phyloP scores from a whole-genome alignment of 306 rosid genomes.

The Begonia fuchsioides region DNA sequence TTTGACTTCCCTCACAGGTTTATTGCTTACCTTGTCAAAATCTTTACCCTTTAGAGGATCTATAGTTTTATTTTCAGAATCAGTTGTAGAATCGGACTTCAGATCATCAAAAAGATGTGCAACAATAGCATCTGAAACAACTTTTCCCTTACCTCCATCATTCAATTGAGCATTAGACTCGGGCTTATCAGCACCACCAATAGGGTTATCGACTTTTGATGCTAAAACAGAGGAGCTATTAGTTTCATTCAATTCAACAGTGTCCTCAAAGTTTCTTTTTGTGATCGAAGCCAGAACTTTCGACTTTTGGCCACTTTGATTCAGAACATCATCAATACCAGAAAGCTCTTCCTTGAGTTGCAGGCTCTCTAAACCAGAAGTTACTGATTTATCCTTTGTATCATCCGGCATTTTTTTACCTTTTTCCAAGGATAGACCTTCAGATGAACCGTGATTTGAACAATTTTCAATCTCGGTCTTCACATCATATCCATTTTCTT shows the following conservation, averaged over 20 bases:
- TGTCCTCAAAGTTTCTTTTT: constrained; percentile 33
- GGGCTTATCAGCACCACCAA: constrained; percentile 17
- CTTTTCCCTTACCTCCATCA: constrained; percentile 32
- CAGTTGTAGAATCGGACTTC: constrained; percentile 24
- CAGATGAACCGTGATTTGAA: constrained; percentile 34
- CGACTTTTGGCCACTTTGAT: constrained; percentile 33
- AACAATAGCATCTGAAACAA: constrained; percentile 18
- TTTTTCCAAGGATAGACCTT: constrained; percentile 28
- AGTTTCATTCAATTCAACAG: constrained; percentile 25
- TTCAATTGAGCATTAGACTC: constrained; percentile 33
- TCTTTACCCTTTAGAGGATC: constrained; percentile 23
- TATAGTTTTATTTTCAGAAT: constrained; percentile 32
- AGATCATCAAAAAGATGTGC: constrained; percentile 22
- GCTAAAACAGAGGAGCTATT: constrained; percentile 20
- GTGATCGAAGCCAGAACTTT: constrained; percentile 33
- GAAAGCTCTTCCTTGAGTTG: constrained; percentile 11
- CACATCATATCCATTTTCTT: constrained; percentile 27
- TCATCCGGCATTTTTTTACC: constrained; percentile 21
- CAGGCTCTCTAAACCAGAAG: constrained; percentile 13
- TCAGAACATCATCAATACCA: constrained; percentile 18
- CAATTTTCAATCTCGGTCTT: constrained; percentile 23
- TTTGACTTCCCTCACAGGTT: constrained; percentile 22
- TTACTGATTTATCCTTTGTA: constrained; percentile 24
- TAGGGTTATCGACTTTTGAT: constrained; percentile 25
- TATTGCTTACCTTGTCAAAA: constrained; percentile 22